Evolutionary conservation across 139 green algal species (phyloP), one percentile per base, ranked within the genome.

Genomic region (Medakamo hakoo): DNA sequence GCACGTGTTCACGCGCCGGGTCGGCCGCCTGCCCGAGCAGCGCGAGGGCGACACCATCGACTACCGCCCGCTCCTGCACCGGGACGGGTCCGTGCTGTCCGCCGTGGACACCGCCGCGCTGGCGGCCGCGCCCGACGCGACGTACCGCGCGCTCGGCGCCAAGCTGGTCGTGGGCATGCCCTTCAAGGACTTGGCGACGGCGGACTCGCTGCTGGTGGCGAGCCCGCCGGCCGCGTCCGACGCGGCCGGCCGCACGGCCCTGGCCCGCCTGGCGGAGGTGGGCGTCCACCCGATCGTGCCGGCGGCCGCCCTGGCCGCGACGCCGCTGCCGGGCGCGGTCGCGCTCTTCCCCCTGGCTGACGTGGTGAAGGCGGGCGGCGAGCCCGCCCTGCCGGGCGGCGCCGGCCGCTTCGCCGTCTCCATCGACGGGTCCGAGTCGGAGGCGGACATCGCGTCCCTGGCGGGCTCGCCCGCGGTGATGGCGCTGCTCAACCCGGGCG

Each of bases 111-210:
- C 69, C 9, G 27, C 73, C 22, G 71, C 87, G n/a, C 65, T 93
- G 28, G n/a, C n/a, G n/a, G 49, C 66, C 18, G 58, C 70, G 32
- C 63, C 67, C 23, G 72, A 78, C 57, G 31, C 49, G 60, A 24
- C 69, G 55, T 99, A 97, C 85, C 73, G 78, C 63, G 71, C 78
- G 58, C 84, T 99, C 49, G 91, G 89, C 2, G 74, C 69, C 73
- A 99, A 98, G 85, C 72, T 96, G 76, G 86, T 79, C 3, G 89
- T 99, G 65, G 93, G 93, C 62, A 96, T 99, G 88, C 93, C 93
- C 18, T 97, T 99, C 84, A 97, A 97, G 75, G 92, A 97, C 77
- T 87, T 96, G 31, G 90, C 90, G 55, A 96, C 92, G 27, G 19
- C 59, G 62, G 93, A 99, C 80, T 86, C 77, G 29, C 67, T 95